Base-by-base conservation (phyloP, 192 early-diverging fungal species). In the Mycoemilia scoparia region DNA sequence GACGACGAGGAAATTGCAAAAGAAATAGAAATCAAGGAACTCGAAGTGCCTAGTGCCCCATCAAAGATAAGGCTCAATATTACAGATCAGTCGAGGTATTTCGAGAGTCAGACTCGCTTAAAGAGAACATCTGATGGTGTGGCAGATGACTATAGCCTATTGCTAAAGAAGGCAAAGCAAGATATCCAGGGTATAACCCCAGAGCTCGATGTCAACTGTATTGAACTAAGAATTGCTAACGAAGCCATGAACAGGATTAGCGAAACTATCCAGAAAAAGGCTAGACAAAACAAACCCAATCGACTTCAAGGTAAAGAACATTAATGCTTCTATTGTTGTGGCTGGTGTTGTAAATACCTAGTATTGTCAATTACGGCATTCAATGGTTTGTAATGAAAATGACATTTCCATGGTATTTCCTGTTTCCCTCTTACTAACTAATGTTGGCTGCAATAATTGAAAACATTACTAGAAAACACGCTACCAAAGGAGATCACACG, bases 71-170 rank as follows among this genome's bases (percentile, higher is more conserved):
- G 59, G 9, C 51, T 90, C 13, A 63, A 79, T 33, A 88, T 90
- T 36, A 64, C 73, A 25, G 82, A 90, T 54, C 64, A 69, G 20
- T 40, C 65, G 20, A 56, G 73, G 9, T 86, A 88, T 38, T 82
- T 87, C 54, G 72, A 80, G 32, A 83, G 71, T 46, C 74, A 52
- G 32, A 25, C 36, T 4, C 43, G 74, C 28, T 62, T 52, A 3
- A 28, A 21, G 2, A 15, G 30, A 7, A 19, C 23, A 30, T 0
- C 5, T 1, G 27, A 33, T 5, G 1, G 4, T 24, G 25, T 20
- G 2, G 3, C 12, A 0, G 39, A 43, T 9, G 9, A 24, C 1
- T 32, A 32, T 3, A 19, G 29, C 8, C 5, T 11, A 10, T 29
- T 19, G 1, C 34, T 18, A 5, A 32, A 30, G 20, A 1, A 28